Evolutionary conservation across 2,329 filamentous ascomycete genomes (phyloP).

Genomic region (Basipetospora sp.): DNA sequence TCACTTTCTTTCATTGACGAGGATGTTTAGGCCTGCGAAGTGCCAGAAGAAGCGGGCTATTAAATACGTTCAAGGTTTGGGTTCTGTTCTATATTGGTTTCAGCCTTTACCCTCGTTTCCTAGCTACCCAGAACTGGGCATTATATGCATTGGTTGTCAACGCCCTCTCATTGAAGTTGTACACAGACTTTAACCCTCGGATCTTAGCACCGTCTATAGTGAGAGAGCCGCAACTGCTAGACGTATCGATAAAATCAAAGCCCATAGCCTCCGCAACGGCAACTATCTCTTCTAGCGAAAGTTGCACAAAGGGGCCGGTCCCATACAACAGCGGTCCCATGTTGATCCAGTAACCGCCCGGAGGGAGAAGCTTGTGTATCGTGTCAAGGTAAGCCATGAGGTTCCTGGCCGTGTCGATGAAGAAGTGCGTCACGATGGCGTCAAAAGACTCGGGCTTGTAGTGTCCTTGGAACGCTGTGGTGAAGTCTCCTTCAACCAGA

Average conservation of each 20-base stretch:
- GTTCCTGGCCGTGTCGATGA: conserved; percentile 46
- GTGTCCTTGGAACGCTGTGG: conserved; percentile 20
- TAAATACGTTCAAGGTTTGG: too few relatives aligned
- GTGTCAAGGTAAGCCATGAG: conserved; percentile 39
- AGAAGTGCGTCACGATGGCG: conserved; percentile 40
- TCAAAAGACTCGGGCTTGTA: conserved; percentile 26
- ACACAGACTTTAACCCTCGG: conserved; percentile 32
- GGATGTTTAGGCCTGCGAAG: too few relatives aligned
- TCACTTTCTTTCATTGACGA: too few relatives aligned
- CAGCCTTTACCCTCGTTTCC: conserved; percentile 10
- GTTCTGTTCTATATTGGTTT: too few relatives aligned
- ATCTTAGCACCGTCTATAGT: conserved; percentile 28
- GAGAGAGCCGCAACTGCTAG: conserved; percentile 24
- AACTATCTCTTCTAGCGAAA: conserved; percentile 39
- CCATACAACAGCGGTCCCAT: conserved; percentile 42
- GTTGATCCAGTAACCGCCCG: conserved; percentile 40
- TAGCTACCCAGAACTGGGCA: conserved; percentile 40
- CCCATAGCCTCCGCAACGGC: conserved; percentile 32
- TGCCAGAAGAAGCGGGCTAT: too few relatives aligned
- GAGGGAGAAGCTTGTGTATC: conserved; percentile 30
- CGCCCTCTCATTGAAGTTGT: conserved; percentile 35
- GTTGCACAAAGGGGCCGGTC: conserved; percentile 37
- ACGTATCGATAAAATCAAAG: conserved; percentile 33
- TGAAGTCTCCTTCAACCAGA: conserved; percentile 43
- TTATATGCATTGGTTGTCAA: conserved; percentile 38